Evolutionary conservation across 345 rosid genomes (phyloP).

Genomic region (Sapria himalayana): DNA sequence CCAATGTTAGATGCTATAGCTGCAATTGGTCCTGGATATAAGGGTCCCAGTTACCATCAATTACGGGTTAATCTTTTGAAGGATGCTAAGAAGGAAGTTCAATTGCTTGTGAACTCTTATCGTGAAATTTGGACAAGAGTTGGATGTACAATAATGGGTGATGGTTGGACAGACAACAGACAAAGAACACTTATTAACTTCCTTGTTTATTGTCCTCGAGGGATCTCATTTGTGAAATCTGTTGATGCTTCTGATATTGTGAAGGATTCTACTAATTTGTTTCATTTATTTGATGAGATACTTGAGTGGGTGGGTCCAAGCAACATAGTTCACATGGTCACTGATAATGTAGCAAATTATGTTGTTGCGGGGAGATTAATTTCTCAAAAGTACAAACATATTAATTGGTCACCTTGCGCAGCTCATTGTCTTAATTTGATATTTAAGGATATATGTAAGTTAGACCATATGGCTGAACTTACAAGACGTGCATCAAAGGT

Average conservation of each 20-base stretch:
- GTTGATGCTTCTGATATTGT: slow-evolving; percentile 23
- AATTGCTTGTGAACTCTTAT: slow-evolving; percentile 17
- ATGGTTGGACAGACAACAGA: slow-evolving; percentile 19
- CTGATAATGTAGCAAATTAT: slow-evolving; percentile 18
- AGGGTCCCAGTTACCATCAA: slow-evolving; percentile 20
- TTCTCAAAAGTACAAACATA: slow-evolving; percentile 16
- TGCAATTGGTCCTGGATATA: slow-evolving; percentile 24
- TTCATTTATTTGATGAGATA: slow-evolving; percentile 22
- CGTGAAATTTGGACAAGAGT: slow-evolving; percentile 41
- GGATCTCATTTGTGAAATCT: slow-evolving; percentile 26
- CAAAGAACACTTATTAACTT: slow-evolving; percentile 16
- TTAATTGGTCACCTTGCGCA: too few relatives aligned
- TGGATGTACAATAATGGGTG: slow-evolving; percentile 29
- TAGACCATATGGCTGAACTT: too few relatives aligned
- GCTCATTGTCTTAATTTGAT: too few relatives aligned
- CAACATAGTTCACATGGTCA: slow-evolving; percentile 32
- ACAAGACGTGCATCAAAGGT: too few relatives aligned
- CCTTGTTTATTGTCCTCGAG: slow-evolving; percentile 27
- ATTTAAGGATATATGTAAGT: too few relatives aligned
- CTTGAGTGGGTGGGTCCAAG: slow-evolving; percentile 25
- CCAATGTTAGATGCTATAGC: slow-evolving; percentile 26
- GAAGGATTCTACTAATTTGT: slow-evolving; percentile 19
- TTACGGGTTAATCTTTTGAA: slow-evolving; percentile 18
- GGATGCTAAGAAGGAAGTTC: slow-evolving; percentile 14
- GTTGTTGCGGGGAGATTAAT: slow-evolving; percentile 25